Evolutionary conservation across 2,329 filamentous ascomycete genomes (phyloP).

Genomic region (Pyrenophora teres): DNA sequence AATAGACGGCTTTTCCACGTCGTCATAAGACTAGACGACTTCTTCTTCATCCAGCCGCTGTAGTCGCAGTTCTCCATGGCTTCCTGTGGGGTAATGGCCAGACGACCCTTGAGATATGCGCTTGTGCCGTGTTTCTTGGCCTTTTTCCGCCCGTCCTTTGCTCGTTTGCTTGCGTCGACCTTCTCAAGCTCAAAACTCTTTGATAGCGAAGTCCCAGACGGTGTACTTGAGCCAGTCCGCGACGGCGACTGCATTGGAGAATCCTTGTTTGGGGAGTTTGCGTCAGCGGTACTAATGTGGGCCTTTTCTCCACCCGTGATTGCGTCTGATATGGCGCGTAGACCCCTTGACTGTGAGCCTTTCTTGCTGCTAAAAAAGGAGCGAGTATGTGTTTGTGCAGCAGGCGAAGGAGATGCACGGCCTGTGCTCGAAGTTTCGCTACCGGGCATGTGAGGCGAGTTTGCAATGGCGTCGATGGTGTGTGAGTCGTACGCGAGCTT

Average conservation of each 20-base stretch:
- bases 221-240: conserved; percentile 74
- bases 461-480: conserved; percentile 53
- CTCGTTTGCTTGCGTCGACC: conserved; percentile 53
- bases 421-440: conserved; percentile 57
- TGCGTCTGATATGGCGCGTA: conserved; percentile 82
- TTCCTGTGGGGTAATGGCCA: conserved; percentile 79
- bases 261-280: conserved; percentile 55
- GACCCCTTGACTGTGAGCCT: conserved; percentile 62
- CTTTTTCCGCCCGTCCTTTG: conserved; percentile 42
- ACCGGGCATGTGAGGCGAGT: conserved; percentile 46
- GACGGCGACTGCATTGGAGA: conserved; percentile 66
- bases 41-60: conserved; percentile 99
- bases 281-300: conserved; percentile 48
- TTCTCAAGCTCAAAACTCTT: conserved; percentile 82
- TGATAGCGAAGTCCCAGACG: conserved; percentile 60
- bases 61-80: conserved; percentile 89
- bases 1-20: conserved; percentile 99
- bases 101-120: conserved; percentile 84
- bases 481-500: conserved; percentile 59
- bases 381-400: conserved; percentile 35
- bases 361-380: conserved; percentile 47
- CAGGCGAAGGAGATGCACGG: conserved; percentile 52
- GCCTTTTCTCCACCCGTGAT: conserved; percentile 61
- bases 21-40: conserved; percentile 92
- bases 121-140: conserved; percentile 94